Evolutionary conservation across 495 filamentous ascomycete species (phyloP).

Genomic region (Hypoxylon crocopeplum): DNA sequence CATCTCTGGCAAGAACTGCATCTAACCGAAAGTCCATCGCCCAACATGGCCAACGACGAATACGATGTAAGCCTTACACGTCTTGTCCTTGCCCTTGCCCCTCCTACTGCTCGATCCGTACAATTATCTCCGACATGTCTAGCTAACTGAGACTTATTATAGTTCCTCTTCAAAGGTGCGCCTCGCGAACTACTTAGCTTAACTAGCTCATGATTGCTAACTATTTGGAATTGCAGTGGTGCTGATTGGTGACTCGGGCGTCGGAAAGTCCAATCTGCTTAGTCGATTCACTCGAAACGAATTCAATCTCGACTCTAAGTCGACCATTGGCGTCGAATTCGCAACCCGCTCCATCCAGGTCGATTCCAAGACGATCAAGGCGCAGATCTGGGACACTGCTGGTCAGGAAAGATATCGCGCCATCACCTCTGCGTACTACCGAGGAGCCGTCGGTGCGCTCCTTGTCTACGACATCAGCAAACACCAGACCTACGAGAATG

Average conservation of each 20-base stretch:
- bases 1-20: constrained; percentile 10
- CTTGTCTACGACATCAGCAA: constrained; percentile 99
- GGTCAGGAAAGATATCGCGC: constrained; percentile 99
- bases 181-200: constrained; percentile 16
- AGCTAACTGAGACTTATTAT: constrained; percentile 42
- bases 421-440: constrained; percentile 98
- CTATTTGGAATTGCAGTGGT: constrained; percentile 70
- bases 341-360: constrained; percentile 98
- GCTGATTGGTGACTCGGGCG: constrained; percentile 97
- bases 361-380: constrained; percentile 99
- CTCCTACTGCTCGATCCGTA: constrained; percentile 1
- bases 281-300: constrained; percentile 99
- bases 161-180: constrained; percentile 99
- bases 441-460: constrained; percentile 94
- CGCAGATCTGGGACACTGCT: constrained; percentile 99
- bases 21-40: constrained; percentile 24
- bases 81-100: constrained; percentile 2
- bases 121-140: constrained; percentile 24
- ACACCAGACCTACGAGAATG: constrained; percentile 98
- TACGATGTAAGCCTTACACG: constrained; percentile 85
- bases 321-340: constrained; percentile 99
- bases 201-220: constrained; percentile 43
- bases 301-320: constrained; percentile 99
- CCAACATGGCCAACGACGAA: constrained; percentile 97
- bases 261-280: constrained; percentile 99